A percentile compares a stretch with the other conserved stretches of the same genome.
These are phyloP conservation scores for Eucalyptus sp. DNA, from an alignment of 345 rosid genomes.

Conservation along the genomic window DNA sequence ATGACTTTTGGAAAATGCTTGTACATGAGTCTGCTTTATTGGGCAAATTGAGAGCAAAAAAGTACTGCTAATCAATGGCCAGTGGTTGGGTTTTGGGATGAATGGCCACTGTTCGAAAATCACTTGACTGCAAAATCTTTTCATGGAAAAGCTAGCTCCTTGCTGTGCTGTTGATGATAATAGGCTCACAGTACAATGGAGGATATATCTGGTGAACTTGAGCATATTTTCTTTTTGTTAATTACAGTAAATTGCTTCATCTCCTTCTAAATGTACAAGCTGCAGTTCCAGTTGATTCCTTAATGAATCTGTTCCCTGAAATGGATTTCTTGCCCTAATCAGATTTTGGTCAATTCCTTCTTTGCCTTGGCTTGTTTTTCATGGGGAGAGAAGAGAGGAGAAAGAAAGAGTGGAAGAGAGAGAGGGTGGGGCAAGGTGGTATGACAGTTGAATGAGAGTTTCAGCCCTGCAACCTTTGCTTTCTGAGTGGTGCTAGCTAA, in stretches of 20 bases:
- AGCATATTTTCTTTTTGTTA: background rate
- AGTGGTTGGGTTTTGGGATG: background rate
- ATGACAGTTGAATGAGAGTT: background rate
- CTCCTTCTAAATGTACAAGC: background rate
- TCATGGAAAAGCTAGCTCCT: background rate
- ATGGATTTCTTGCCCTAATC: background rate
- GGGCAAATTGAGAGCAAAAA: background rate
- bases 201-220: background rate
- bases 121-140: background rate
- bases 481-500: background rate
- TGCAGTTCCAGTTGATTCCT: background rate
- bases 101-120: background rate
- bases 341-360: background rate
- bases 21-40: background rate
- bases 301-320: background rate
- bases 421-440: background rate
- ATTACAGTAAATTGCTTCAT: background rate
- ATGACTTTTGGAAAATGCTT: background rate
- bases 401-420: background rate
- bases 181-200: background rate
- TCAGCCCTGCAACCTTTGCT: background rate
- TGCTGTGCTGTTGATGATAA: background rate
- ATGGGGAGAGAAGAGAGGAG: background rate
- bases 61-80: background rate
- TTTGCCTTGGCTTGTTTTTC: background rate